Base-by-base conservation (phyloP, 1,284 basidiomycete species). In the Phaffia rhodozyma region DNA sequence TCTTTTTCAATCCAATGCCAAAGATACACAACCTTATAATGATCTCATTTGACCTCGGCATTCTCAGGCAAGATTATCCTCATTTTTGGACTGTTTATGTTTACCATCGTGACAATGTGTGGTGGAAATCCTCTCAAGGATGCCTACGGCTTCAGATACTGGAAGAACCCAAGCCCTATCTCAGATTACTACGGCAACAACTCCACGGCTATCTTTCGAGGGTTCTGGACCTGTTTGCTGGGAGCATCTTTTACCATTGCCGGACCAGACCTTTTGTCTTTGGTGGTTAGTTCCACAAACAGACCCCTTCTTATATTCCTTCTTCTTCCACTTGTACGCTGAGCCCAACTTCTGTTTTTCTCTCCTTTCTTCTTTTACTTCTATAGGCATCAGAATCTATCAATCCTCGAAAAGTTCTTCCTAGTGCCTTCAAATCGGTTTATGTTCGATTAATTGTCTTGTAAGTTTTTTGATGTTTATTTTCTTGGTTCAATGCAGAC, bases 21-120 rank as follows among this genome's bases (percentile, higher is more conserved):
- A 43, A 11, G 16, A 16, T 16, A 43, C 38, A 43, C 13, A 5
- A 7, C 2, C 38, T 43, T 16, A 43, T 43, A 16, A 16, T 43
- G 6, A 43, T 11, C 2, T 43, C 16, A 7, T 43, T n/a, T n/a
- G 13, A 43, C 13, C 38, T 11, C 13, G 2, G 16, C 2, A 43
- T 16, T 16, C 38, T 43, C 13, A 43, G 38, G 38, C 13, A 73
- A 74, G 64, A 55, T 74, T 57, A 48, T 72, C 60, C 67, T 73
- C 25, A 69, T 70, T 32, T 27, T 72, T 49, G 71, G 70, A 23
- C 66, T 72, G 21, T 66, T 69, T 21, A 23, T 71, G 47, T 72
- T 70, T 65, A 75, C 73, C n/a, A 66, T 74, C 47, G 63, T 72
- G 54, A 70, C 70, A 18, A 74, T 74, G 71, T 63, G 68, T 7